Percentiles rank a stretch among this genome's conserved stretches.
These are phyloP conservation scores for Ophiostoma piceae DNA, from an alignment of 2,329 filamentous ascomycete genomes.

Conservation along the genomic window DNA sequence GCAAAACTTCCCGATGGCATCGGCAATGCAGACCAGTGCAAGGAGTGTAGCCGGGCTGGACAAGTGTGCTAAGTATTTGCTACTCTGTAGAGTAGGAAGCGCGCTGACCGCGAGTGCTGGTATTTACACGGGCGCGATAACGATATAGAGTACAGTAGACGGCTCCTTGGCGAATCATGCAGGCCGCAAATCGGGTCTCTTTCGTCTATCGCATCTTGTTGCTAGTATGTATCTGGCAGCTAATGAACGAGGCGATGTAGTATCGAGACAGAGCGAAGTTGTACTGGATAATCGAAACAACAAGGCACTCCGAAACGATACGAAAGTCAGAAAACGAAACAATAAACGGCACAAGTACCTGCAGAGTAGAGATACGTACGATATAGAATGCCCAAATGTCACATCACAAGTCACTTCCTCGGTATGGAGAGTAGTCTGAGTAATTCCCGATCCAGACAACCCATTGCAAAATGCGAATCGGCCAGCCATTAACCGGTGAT, in stretches of 20 bases:
- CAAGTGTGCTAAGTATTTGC: too few relatives aligned
- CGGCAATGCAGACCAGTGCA: neutral
- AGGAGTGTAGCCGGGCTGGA: neutral
- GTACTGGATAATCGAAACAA: too few relatives aligned
- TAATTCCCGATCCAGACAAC: neutral
- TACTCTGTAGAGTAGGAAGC: neutral
- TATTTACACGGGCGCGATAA: neutral
- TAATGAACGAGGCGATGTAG: too few relatives aligned
- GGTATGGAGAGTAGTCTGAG: neutral
- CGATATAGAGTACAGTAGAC: neutral
- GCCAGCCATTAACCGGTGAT: neutral
- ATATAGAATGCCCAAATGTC: neutral
- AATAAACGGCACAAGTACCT: neutral
- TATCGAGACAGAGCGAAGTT: too few relatives aligned
- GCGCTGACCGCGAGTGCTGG: neutral
- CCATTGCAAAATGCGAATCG: neutral
- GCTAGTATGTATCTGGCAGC: too few relatives aligned
- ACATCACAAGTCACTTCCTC: neutral
- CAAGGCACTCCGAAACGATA: too few relatives aligned
- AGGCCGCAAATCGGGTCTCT: slow-evolving; percentile 7
- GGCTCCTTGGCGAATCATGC: neutral
- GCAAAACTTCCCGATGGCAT: neutral
- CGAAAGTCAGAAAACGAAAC: neutral
- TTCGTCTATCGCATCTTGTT: neutral
- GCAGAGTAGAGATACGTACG: too few relatives aligned